These are phyloP conservation scores for Solanum paucissectum DNA, from an alignment of 257 asterid species.

Conservation along the genomic window DNA sequence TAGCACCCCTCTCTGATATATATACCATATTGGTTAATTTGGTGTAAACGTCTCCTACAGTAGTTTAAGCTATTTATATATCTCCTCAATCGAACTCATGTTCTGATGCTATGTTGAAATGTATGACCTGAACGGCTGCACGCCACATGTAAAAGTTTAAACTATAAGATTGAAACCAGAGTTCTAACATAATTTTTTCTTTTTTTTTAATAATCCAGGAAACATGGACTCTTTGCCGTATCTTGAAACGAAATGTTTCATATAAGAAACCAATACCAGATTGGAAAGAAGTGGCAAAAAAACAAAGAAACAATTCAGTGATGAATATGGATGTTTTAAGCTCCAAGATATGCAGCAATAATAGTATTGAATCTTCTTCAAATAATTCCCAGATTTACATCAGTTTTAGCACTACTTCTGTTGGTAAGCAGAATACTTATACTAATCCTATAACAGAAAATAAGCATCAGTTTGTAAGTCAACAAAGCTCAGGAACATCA, in stretches of 20 bases:
- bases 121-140: too few relatives aligned
- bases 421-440: not conserved
- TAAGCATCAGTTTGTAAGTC: not conserved
- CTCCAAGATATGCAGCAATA: not conserved
- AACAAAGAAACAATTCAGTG: not conserved
- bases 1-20: too few relatives aligned
- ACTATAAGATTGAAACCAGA: not conserved
- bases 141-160: accelerated
- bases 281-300: not conserved
- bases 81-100: too few relatives aligned
- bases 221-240: not conserved
- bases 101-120: too few relatives aligned
- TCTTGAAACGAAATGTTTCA: not conserved
- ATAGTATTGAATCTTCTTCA: not conserved
- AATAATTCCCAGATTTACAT: not conserved
- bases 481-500: not conserved
- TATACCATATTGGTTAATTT: too few relatives aligned
- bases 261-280: not conserved
- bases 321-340: not conserved
- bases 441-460: not conserved
- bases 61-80: too few relatives aligned
- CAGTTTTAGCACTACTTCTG: not conserved
- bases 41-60: too few relatives aligned
- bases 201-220: not conserved
- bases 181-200: not conserved